phyloP scores from a whole-genome alignment of 2,329 filamentous ascomycete species.

The Claviceps arundinis region DNA sequence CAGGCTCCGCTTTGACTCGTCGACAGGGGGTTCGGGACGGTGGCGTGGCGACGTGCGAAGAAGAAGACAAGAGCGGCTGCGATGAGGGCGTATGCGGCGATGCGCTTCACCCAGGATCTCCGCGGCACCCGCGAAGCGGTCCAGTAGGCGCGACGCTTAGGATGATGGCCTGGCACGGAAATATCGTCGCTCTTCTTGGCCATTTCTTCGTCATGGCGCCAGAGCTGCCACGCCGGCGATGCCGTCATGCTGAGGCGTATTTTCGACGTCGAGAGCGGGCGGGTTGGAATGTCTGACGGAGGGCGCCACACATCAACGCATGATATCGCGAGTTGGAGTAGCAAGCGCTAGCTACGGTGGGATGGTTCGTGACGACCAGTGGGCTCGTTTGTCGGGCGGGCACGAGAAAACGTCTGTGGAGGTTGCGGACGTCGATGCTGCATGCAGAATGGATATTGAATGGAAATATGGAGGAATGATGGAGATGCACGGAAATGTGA shows the following conservation, averaged over 20 bases:
- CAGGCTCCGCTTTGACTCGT: not conserved
- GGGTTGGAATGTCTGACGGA: not conserved
- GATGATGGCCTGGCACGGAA: constrained; percentile 10
- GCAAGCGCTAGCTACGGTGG: not conserved
- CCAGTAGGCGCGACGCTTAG: constrained; percentile 22
- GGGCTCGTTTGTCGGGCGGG: not conserved
- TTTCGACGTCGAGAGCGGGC: not conserved
- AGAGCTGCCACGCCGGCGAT: constrained; percentile 20
- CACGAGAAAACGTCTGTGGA: no score
- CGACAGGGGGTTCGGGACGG: constrained; percentile 12
- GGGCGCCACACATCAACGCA: not conserved
- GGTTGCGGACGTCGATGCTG: no score
- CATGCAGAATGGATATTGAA: no score
- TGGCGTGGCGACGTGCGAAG: constrained; percentile 10
- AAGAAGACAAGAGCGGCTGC: constrained; percentile 41
- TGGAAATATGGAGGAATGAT: no score
- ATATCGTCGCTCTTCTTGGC: constrained; percentile 49
- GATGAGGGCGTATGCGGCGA: constrained; percentile 32
- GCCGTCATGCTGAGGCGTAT: constrained; percentile 1
- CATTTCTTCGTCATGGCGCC: constrained; percentile 40
- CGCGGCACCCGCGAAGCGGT: constrained; percentile 28
- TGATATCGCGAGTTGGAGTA: not conserved
- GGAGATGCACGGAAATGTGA: no score
- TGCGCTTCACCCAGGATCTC: constrained; percentile 41
- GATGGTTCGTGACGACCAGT: not conserved